A percentile compares a stretch with the other conserved stretches of the same genome.
Conservation (phyloP, 75 land plant species). For the Picea glauca region DNA sequence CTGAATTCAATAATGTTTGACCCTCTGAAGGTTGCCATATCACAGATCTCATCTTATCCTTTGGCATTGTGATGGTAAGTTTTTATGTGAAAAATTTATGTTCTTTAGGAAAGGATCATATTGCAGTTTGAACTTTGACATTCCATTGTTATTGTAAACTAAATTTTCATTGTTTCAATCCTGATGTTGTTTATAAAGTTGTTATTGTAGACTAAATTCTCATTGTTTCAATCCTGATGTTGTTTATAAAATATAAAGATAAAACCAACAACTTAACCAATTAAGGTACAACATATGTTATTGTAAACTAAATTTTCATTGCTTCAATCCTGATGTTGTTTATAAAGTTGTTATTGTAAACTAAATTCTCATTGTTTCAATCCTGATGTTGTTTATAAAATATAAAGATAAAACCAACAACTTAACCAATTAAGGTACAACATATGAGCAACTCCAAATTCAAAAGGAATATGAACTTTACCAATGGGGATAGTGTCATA, state of each 20-base stretch:
- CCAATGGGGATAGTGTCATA: conserved; percentile 79
- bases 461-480: conserved; percentile 19
- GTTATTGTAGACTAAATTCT: not conserved
- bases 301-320: not conserved
- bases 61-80: not conserved
- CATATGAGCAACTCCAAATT: not conserved
- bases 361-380: not conserved
- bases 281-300: not conserved
- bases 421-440: not conserved
- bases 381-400: not conserved
- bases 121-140: not conserved
- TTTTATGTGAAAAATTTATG: not conserved
- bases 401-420: not conserved
- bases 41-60: not conserved
- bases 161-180: not conserved
- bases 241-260: not conserved
- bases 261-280: not conserved
- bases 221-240: not conserved
- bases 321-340: not conserved
- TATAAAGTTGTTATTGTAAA: not conserved
- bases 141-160: not conserved
- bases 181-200: too few species aligned
- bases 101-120: not conserved
- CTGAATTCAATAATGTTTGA: too few species aligned
- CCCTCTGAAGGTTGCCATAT: too few species aligned